Percentiles rank a stretch among this genome's conserved stretches.
These are phyloP conservation scores for Linaria vulgaris DNA, from an alignment of 257 asterid species.

Conservation along the genomic window DNA sequence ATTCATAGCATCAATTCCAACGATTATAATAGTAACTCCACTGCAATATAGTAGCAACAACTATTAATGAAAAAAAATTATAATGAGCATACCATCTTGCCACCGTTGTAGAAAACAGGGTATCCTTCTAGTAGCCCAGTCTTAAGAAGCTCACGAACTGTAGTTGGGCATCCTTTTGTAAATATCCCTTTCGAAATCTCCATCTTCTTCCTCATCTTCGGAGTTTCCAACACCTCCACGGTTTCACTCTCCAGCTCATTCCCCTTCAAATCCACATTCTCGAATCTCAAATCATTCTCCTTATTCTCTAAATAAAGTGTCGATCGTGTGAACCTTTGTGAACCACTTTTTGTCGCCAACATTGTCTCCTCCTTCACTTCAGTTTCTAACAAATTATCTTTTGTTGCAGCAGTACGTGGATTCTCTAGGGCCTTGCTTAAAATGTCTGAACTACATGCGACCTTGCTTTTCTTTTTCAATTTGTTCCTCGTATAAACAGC, in stretches of 20 bases:
- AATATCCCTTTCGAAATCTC: conserved; percentile 65
- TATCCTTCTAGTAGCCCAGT: conserved; percentile 95
- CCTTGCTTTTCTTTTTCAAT: too few species aligned
- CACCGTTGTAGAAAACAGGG: conserved; percentile 96
- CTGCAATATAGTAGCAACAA: too few species aligned
- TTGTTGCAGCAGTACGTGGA: conserved; percentile 42
- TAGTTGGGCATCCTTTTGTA: conserved; percentile 60
- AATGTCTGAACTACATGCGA: too few species aligned
- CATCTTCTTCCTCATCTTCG: conserved; percentile 50
- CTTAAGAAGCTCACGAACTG: conserved; percentile 86
- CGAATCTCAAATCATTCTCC: too few species aligned
- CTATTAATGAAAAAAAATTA: too few species aligned
- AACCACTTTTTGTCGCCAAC: conserved; percentile 23
- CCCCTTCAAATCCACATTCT: too few species aligned
- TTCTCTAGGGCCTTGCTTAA: too few species aligned
- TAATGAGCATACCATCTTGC: conserved; percentile 62
- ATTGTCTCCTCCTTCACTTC: conserved; percentile 52
- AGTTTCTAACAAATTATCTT: conserved; percentile 41
- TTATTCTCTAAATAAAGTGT: conserved; percentile 38
- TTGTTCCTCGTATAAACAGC: conserved; percentile 68
- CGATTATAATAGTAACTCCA: too few species aligned
- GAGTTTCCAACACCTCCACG: conserved; percentile 30
- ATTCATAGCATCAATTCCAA: too few species aligned
- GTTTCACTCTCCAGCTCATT: conserved; percentile 40
- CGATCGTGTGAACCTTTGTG: conserved; percentile 59